A percentile compares a stretch with the other conserved stretches of the same genome.
Evolutionary conservation across 2,329 filamentous ascomycete species (phyloP).

Genomic region (Ophiosphaerella korrae): DNA sequence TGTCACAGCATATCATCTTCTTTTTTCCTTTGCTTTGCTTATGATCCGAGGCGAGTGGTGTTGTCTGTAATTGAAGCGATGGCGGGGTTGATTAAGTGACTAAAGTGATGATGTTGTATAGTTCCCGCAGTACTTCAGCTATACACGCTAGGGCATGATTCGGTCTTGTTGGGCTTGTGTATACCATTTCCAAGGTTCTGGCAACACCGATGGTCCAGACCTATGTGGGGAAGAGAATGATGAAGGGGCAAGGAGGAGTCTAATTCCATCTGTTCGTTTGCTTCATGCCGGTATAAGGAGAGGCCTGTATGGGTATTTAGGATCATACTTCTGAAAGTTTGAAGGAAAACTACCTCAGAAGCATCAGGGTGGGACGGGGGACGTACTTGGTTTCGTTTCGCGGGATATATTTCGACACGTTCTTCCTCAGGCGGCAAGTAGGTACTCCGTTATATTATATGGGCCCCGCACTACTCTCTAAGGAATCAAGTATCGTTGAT

Average conservation of each 20-base stretch:
- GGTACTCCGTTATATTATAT: constrained; percentile 22
- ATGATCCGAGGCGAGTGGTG: constrained; percentile 37
- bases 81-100: constrained; percentile 24
- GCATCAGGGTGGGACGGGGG: constrained; percentile 2
- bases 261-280: too few relatives aligned
- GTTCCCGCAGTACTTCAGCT: constrained; percentile 14
- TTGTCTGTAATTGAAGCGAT: constrained; percentile 17
- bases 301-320: too few relatives aligned
- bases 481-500: constrained; percentile 18
- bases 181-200: background rate
- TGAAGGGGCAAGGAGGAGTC: too few relatives aligned
- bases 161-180: constrained; percentile 5
- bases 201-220: too few relatives aligned
- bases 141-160: constrained; percentile 10
- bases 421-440: constrained; percentile 25
- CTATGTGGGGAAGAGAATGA: too few relatives aligned
- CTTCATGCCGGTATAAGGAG: too few relatives aligned
- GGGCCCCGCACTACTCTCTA: constrained; percentile 17
- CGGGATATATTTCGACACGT: constrained; percentile 26
- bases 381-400: constrained; percentile 18
- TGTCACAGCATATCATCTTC: constrained; percentile 7
- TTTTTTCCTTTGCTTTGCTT: constrained; percentile 22
- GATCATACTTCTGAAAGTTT: too few relatives aligned
- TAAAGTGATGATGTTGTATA: constrained; percentile 4
- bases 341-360: too few relatives aligned